Base-by-base conservation (phyloP, 129 eudicot genomes). In the Flaveria bidentis region DNA sequence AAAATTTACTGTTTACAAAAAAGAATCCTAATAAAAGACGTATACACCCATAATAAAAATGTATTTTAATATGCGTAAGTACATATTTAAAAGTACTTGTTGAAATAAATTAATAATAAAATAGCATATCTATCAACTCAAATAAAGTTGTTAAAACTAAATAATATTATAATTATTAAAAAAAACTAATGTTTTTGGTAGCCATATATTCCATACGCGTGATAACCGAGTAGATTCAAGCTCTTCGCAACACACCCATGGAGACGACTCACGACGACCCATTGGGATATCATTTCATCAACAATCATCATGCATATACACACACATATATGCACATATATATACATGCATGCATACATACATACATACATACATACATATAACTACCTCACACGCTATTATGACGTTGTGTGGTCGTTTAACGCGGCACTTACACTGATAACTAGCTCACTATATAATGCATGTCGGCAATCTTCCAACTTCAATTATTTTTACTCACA, bases 351-450 rank as follows among this genome's bases (percentile, higher is more conserved):
- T 28, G 0, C 30, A 28, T 28, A 2, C 1, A 70, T 49, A 6
- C 30, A 26, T 23, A 16, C 52, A 70, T 23, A 71, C 39, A 53
- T 30, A 70, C 18, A 51, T 16, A 36, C 41, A 36, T 36, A 36
- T 5, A 36, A 36, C 41, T 36, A 36, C 1, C 41, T 4, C 41
- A 36, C 41, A 36, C 41, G 41, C 41, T 36, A 5, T 36, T 36
- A 36, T 36, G 41, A 26, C 12, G 55, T 22, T 25, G 4, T 79
- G 8, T 36, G 72, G 78, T 79, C 83, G 78, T 23, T 71, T 36
- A 71, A 79, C 83, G 77, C 83, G 83, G 78, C 78, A 61, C 62
- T 14, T 42, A 79, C 83, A 16, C 78, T 36, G 41, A 5, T 36
- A 6, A 36, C 41, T 36, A 36, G 41, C 41, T 60, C 22, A 7